phyloP scores from a whole-genome alignment of 139 green algal genomes.

The Chlorella sp. region DNA sequence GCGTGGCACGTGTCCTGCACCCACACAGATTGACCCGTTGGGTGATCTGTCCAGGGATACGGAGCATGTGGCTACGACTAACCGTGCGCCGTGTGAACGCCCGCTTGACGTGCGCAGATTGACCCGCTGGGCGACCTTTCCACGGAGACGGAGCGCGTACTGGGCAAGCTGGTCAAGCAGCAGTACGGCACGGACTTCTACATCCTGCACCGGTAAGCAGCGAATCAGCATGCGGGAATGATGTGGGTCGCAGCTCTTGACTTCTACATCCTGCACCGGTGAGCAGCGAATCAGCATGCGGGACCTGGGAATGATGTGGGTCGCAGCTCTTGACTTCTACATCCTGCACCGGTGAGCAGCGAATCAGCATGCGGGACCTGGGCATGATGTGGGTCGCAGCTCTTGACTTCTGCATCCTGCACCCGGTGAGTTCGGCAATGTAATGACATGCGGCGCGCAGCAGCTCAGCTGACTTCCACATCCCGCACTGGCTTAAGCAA shows the following conservation, averaged over 20 bases:
- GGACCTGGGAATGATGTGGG: neutral
- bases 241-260: constrained; percentile 35
- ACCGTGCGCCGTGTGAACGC: no score
- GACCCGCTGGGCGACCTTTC: constrained; percentile 88
- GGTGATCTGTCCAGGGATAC: no score
- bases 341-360: constrained; percentile 68
- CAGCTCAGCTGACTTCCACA: no score
- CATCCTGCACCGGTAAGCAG: constrained; percentile 71
- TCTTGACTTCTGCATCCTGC: constrained; percentile 95
- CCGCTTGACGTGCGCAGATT: no score
- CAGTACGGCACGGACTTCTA: constrained; percentile 98
- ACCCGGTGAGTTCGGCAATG: no score
- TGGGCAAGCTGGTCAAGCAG: constrained; percentile 88
- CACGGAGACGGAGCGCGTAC: constrained; percentile 83
- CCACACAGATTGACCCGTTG: no score
- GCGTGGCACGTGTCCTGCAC: no score
- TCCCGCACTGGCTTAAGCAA: no score
- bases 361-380: no score
- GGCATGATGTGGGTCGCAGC: neutral
- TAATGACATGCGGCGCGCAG: neutral
- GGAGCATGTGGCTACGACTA: no score
- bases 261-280: constrained; percentile 94
- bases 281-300: no score
- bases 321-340: constrained; percentile 82
- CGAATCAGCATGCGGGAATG: no score